Base-by-base conservation (phyloP, 768 basidiomycete species). In the Boletus barrowsii region DNA sequence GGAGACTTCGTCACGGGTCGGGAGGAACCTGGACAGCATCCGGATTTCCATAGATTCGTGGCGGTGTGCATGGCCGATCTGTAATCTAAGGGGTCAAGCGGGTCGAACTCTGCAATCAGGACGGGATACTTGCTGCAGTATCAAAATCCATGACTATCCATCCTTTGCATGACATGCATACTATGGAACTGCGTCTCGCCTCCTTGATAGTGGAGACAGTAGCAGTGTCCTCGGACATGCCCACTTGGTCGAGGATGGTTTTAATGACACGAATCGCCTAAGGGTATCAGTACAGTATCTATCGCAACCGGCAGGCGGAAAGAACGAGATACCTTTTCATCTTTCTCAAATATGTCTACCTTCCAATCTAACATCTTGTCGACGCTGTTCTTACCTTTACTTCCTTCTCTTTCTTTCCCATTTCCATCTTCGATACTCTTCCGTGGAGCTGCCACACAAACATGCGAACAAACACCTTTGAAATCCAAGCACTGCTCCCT, bases 41-140 rank as follows among this genome's bases (percentile, higher is more conserved):
- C 68, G 59, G 46, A 87, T 59, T 18, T 72, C 43, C 77, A 81
- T 82, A 9, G 69, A 61, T 0, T 81, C 76, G 57, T 88, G 87
- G n/a, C 87, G 78, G 56, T 83, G 82, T 40, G 77, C 78, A 64
- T 88, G 87, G 0, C 81, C 81, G 33, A 79, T 68, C 86, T 88
- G 62, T n/a, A n/a, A 42, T 26, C 4, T 8, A 4, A 14, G 43
- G 11, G 4, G 33, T 62, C 48, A 53, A 10, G 18, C 20, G 2
- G 13, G 15, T 1, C 17, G 35, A 5, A 33, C 20, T 4, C 10
- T n/a, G n/a, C 14, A 20, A 22, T 14, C 22, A 18, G 17, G 13
- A 24, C 20, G 18, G 22, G 3, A 20, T 9, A 59, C 80, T 49
- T 60, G 83, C 86, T 32, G 86, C 69, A 47, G 63, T 75, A 6